Percentiles rank a stretch among this genome's conserved stretches.
Evolutionary conservation across 306 rosid species (phyloP).

Genomic region (Sesbania bispinosa): DNA sequence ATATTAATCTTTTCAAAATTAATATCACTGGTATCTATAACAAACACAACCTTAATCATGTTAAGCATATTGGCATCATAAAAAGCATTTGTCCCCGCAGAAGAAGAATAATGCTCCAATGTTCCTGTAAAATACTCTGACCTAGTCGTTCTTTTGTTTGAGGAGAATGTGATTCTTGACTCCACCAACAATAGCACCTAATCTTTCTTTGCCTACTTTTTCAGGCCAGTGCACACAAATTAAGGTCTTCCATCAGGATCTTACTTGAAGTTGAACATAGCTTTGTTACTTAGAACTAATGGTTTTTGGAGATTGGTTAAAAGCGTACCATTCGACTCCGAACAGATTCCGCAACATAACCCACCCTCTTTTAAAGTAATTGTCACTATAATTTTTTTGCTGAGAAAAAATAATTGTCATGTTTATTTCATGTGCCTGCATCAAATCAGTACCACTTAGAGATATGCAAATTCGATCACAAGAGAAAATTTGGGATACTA

Average conservation of each 20-base stretch:
- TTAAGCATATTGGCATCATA: too few species aligned
- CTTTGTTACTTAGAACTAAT: background rate
- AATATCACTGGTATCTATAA: too few species aligned
- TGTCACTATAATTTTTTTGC: background rate
- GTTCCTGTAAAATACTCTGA: background rate
- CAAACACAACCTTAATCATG: too few species aligned
- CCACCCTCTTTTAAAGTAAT: background rate
- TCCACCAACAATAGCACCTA: conserved; percentile 3
- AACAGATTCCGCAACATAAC: background rate
- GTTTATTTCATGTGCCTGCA: background rate
- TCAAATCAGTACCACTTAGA: background rate
- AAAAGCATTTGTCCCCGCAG: too few species aligned
- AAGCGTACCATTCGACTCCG: background rate
- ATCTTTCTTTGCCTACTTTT: background rate
- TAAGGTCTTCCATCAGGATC: background rate
- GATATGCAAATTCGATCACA: background rate
- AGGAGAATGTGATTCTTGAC: conserved; percentile 41
- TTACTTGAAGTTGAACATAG: too few species aligned
- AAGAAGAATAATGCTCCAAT: too few species aligned
- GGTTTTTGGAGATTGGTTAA: background rate
- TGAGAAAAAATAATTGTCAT: background rate
- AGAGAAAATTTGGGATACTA: background rate
- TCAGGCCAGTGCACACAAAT: background rate
- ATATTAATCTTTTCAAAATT: too few species aligned
- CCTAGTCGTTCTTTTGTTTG: background rate